Conservation (phyloP, 768 basidiomycete genomes). For the Albatrellus ellisii region DNA sequence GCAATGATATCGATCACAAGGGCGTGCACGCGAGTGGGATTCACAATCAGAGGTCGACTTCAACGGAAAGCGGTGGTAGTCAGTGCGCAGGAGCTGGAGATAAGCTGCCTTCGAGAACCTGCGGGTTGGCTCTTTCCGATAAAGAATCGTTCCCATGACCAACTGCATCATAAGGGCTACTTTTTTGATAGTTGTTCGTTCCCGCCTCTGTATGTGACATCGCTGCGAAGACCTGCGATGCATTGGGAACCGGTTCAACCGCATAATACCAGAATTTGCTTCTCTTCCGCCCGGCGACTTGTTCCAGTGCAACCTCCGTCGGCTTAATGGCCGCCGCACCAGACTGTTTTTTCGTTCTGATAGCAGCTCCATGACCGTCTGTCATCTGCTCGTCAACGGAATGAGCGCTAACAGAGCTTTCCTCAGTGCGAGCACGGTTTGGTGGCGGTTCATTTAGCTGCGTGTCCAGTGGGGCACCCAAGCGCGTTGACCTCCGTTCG, state of each 20-base stretch:
- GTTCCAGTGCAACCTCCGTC: conserved; percentile 61
- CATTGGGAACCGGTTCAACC: conserved; percentile 48
- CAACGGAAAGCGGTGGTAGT: conserved; percentile 7
- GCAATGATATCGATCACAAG: too few relatives aligned
- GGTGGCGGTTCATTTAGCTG: conserved; percentile 36
- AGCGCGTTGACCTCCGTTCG: conserved; percentile 57
- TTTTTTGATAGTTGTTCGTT: background rate
- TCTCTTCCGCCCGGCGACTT: conserved; percentile 67
- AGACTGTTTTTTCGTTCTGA: conserved; percentile 40
- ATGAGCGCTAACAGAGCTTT: conserved; percentile 33
- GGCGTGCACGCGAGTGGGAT: too few relatives aligned
- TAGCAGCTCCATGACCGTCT: conserved; percentile 14
- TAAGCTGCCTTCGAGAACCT: conserved; percentile 27
- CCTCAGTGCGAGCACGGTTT: conserved; percentile 71
- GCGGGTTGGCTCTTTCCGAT: conserved; percentile 17
- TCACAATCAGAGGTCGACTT: too few relatives aligned
- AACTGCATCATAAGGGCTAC: background rate
- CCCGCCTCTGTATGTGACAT: conserved; percentile 1
- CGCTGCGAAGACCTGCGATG: conserved; percentile 5
- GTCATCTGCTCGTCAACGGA: conserved; percentile 17
- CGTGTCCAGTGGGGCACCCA: conserved; percentile 42
- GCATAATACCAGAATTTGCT: conserved; percentile 88
- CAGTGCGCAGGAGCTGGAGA: conserved; percentile 29
- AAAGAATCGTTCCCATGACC: too few relatives aligned
- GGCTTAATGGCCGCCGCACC: conserved; percentile 60